Evolutionary conservation across 768 basidiomycete species (phyloP).

Genomic region (Piloderma croceum): DNA sequence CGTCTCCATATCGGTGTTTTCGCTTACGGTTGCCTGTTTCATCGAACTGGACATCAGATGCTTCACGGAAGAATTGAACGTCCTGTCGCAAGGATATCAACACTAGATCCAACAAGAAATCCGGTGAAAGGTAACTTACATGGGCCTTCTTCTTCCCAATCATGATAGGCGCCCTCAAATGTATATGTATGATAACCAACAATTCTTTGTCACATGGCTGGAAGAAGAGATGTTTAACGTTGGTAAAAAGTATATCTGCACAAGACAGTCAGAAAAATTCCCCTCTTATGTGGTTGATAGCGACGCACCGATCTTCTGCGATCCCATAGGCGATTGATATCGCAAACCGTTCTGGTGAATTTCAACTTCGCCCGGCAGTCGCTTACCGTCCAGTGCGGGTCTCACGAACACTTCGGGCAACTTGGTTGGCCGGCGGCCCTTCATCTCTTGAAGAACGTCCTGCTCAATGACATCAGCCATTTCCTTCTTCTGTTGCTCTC

Average conservation of each 20-base stretch:
- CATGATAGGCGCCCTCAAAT: conserved; percentile 94
- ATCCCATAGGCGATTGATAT: conserved; percentile 80
- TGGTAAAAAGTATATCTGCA: conserved; percentile 88
- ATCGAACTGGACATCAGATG: conserved; percentile 95
- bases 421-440: conserved; percentile 79
- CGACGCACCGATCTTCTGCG: conserved; percentile 84
- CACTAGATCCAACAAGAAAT: conserved; percentile 1
- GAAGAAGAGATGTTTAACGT: conserved; percentile 98
- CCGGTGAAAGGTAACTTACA: conserved; percentile 46
- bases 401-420: conserved; percentile 90
- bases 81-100: conserved; percentile 47
- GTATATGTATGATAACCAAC: conserved; percentile 88
- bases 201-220: conserved; percentile 97
- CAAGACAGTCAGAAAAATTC: not conserved
- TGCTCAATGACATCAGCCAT: conserved; percentile 98
- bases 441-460: conserved; percentile 81
- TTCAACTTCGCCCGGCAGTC: conserved; percentile 94
- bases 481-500: conserved; percentile 96
- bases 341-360: conserved; percentile 96
- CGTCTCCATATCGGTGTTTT: conserved; percentile 94
- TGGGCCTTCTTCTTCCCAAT: conserved; percentile 98
- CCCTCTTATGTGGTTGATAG: too few species aligned
- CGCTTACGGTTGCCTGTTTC: conserved; percentile 99
- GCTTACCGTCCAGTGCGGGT: conserved; percentile 91
- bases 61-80: conserved; percentile 97